Evolutionary conservation across 2,329 filamentous ascomycete species (phyloP), one percentile per base, ranked within the genome.

Genomic region (Neofusicoccum umdonicola): DNA sequence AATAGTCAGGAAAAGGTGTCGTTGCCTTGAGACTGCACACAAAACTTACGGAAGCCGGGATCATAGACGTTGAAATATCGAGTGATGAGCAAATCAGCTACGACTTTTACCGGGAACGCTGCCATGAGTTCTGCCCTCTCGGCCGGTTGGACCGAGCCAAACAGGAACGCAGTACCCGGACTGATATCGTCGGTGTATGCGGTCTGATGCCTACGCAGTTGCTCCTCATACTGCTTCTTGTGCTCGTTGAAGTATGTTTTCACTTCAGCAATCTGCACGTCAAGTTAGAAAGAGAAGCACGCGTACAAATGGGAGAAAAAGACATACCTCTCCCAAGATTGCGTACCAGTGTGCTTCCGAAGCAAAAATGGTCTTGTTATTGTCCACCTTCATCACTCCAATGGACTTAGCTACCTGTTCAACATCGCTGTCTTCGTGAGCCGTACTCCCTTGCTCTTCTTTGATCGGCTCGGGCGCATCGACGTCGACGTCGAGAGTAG

Each of bases 11-110:
- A n/a, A 37, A n/a, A 15, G 13, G 35, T 39, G 13, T 3, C 12
- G 11, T 4, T 12, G 4, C 15, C 15, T 12, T 5, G 6, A 19
- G 22, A 19, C 7, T 8, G 2, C 2, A n/a, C 11, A 9, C 12
- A n/a, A 12, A 17, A 58, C 54, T 58, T 35, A 60, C 82, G 84
- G 58, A 86, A 84, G 34, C 84, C 83, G 13, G 86, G 87, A 69
- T 89, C 87, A 69, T 87, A 87, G 34, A 90, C 94, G 74, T 94
- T 94, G 81, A 98, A 97, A 74, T 96, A 99, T 66, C 94, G 88
- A 67, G 89, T 89, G 67, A 97, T 90, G 17, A 98, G 83, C 27
- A 92, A 88, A 71, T 97, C 87, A n/a, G 95, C 90, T 27, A 88
- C 90, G 42, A 90, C 88, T 73, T 93, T 94, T 0, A 89, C 84